Conservation (phyloP, 768 basidiomycete species). For the Auriculariales sp. region DNA sequence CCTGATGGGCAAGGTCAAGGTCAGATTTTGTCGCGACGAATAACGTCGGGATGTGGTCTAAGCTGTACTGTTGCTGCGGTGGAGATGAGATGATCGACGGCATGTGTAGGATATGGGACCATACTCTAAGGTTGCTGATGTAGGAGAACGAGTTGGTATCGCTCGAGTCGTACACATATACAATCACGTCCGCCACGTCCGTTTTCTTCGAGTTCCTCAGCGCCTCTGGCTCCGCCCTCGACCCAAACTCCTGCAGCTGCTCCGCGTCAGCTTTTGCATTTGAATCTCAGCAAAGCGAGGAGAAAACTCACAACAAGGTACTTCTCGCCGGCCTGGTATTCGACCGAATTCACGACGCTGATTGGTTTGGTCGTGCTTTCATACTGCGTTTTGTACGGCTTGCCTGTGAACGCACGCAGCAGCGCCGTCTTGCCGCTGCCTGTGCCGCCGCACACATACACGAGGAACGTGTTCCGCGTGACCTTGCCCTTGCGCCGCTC, state of each 20-base stretch:
- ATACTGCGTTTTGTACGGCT: conserved; percentile 57
- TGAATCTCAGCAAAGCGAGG: conserved; percentile 1
- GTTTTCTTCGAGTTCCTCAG: conserved; percentile 81
- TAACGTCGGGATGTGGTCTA: conserved; percentile 87
- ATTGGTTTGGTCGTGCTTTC: conserved; percentile 84
- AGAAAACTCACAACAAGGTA: conserved; percentile 76
- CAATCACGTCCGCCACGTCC: conserved; percentile 84
- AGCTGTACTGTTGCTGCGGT: conserved; percentile 83
- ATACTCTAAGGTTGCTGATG: conserved; percentile 86
- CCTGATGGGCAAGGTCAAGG: conserved; percentile 90
- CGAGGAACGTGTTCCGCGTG: conserved; percentile 81
- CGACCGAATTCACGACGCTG: conserved; percentile 89
- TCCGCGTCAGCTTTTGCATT: conserved; percentile 2
- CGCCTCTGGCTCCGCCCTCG: conserved; percentile 84
- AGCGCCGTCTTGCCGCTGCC: conserved; percentile 91
- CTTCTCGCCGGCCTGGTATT: conserved; percentile 88
- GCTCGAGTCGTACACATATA: conserved; percentile 94
- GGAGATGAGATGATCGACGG: conserved; percentile 6
- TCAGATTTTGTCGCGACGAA: conserved; percentile 99
- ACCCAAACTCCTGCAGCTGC: conserved; percentile 94
- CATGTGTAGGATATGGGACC: conserved; percentile 10
- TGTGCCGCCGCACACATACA: conserved; percentile 88
- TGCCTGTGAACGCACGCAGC: conserved; percentile 72
- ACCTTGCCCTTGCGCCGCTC: conserved; percentile 82
- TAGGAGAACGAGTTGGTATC: conserved; percentile 99